Percentiles rank a stretch among this genome's conserved stretches.
phyloP scores from a whole-genome alignment of 441 rosid genomes.

The Pelargonium citronellum region DNA sequence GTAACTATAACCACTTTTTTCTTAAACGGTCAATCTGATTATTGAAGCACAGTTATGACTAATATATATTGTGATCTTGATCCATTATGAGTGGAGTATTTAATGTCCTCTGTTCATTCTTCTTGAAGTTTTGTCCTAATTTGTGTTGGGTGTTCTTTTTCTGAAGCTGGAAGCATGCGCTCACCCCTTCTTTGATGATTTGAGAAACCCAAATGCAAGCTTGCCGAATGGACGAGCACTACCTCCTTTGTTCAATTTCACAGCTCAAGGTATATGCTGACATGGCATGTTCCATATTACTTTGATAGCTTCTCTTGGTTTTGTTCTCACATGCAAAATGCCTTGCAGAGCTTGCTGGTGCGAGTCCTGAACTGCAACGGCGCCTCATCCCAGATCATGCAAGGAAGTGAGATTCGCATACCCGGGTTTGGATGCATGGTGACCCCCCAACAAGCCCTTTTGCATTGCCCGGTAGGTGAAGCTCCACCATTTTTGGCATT shows the following conservation, averaged over 20 bases:
- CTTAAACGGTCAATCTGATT: neutral
- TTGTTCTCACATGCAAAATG: neutral
- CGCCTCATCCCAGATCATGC: constrained; percentile 81
- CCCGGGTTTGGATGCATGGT: constrained; percentile 33
- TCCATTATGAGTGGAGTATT: neutral
- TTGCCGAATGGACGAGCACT: constrained; percentile 58
- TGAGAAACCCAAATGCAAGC: constrained; percentile 46
- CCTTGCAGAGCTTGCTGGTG: constrained; percentile 21
- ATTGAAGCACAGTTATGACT: neutral
- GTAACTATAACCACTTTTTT: neutral
- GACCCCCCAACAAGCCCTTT: constrained; percentile 7
- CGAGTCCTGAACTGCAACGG: constrained; percentile 56
- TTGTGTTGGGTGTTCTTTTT: neutral
- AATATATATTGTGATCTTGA: neutral
- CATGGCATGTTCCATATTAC: neutral
- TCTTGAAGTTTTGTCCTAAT: neutral
- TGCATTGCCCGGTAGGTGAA: neutral
- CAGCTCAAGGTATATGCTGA: constrained; percentile 41
- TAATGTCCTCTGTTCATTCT: constrained; percentile 10
- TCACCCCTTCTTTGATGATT: constrained; percentile 70
- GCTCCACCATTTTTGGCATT: neutral
- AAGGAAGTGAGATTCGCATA: constrained; percentile 70
- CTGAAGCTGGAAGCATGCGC: constrained; percentile 49
- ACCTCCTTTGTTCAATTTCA: constrained; percentile 57
- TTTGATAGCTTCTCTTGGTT: neutral